A percentile compares a stretch with the other conserved stretches of the same genome.
Conservation (phyloP, 23 red algal species). For the Agarophyton chilense region DNA sequence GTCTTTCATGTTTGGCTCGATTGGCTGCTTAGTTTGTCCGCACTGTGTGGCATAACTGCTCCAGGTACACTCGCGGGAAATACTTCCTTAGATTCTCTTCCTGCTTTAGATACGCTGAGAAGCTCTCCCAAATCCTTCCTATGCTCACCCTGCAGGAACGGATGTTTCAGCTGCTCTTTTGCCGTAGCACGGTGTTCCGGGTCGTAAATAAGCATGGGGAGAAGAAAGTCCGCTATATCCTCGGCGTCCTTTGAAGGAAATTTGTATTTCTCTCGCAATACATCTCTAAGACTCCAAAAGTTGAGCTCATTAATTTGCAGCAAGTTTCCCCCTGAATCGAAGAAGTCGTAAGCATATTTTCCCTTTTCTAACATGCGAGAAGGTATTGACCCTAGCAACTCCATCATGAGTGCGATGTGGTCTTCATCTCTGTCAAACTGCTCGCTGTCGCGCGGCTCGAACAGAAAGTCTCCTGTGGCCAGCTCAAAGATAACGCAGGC, state of each 20-base stretch:
- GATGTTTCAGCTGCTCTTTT: constrained; percentile 56
- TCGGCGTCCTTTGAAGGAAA: constrained; percentile 74
- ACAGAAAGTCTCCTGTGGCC: constrained; percentile 96
- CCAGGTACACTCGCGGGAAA: not conserved
- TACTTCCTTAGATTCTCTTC: not conserved
- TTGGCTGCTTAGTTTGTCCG: not conserved
- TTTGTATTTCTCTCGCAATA: constrained; percentile 91
- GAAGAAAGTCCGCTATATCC: constrained; percentile 68
- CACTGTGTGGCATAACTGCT: not conserved
- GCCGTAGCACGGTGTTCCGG: constrained; percentile 68
- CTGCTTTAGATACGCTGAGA: not conserved
- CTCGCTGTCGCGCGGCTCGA: constrained; percentile 90
- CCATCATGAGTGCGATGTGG: constrained; percentile 94
- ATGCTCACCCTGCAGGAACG: constrained; percentile 44
- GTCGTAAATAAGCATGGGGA: constrained; percentile 85
- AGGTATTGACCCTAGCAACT: constrained; percentile 88
- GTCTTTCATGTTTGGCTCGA: not conserved
- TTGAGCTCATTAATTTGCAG: constrained; percentile 79
- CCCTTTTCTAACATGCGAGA: constrained; percentile 57
- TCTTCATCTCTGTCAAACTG: constrained; percentile 92
- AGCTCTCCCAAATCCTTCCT: not conserved
- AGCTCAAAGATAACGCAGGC: constrained; percentile 95
- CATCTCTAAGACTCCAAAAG: constrained; percentile 88
- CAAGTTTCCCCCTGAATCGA: constrained; percentile 72
- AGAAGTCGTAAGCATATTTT: constrained; percentile 69